Evolutionary conservation across 495 filamentous ascomycete genomes (phyloP).

Genomic region (Thermochaetoides thermophila): DNA sequence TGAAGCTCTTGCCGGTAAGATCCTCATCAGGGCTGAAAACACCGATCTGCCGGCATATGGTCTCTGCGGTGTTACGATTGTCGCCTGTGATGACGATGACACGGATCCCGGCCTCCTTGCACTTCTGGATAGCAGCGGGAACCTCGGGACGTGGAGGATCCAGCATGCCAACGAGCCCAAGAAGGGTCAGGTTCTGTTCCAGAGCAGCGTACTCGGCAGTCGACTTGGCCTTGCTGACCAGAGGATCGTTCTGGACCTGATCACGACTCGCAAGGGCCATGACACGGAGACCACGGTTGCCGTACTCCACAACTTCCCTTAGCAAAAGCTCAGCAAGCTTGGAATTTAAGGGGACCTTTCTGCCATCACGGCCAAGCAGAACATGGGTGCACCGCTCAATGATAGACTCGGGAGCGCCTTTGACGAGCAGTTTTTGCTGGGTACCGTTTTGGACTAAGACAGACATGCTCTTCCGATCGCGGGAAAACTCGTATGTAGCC

Average conservation of each 20-base stretch:
- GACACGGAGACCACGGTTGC: constrained; percentile 82
- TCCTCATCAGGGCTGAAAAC: constrained; percentile 76
- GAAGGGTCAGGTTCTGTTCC: constrained; percentile 84
- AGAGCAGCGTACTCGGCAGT: constrained; percentile 71
- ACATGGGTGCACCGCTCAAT: constrained; percentile 78
- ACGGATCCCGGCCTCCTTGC: constrained; percentile 83
- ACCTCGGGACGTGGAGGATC: constrained; percentile 97
- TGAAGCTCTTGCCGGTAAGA: constrained; percentile 82
- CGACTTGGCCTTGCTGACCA: constrained; percentile 60
- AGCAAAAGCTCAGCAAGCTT: constrained; percentile 53
- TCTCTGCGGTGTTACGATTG: constrained; percentile 93
- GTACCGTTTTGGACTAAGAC: constrained; percentile 61
- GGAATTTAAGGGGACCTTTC: constrained; percentile 51
- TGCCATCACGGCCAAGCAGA: constrained; percentile 59
- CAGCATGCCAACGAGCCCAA: constrained; percentile 92
- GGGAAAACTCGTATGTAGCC: constrained; percentile 91
- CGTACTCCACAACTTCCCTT: constrained; percentile 73
- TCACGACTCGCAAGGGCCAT: constrained; percentile 81
- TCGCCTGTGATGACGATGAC: constrained; percentile 98
- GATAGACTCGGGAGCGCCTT: constrained; percentile 90
- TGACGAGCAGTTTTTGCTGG: constrained; percentile 74
- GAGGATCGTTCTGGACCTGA: constrained; percentile 50
- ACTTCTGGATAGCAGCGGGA: constrained; percentile 68
- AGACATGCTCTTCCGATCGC: constrained; percentile 98
- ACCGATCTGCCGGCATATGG: constrained; percentile 92